Evolutionary conservation across 768 basidiomycete genomes (phyloP).

Genomic region (Favolaschia claudopus): DNA sequence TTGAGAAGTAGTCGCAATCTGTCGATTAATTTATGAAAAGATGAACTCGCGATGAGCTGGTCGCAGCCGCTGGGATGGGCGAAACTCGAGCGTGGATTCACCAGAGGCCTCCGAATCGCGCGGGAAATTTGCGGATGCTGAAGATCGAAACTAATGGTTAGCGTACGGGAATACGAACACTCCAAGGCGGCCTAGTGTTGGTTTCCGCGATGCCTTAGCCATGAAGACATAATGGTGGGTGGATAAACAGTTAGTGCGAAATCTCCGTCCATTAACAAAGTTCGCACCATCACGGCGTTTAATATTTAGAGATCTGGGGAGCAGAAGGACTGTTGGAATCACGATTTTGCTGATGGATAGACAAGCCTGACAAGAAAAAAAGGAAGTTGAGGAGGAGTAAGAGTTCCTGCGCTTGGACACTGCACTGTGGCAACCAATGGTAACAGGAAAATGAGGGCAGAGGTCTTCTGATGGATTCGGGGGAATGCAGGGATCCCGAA

Average conservation of each 20-base stretch:
- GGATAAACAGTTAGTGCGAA: slow-evolving; percentile 2
- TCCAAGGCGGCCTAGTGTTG: neutral
- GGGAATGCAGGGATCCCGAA: neutral
- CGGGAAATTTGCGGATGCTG: no score
- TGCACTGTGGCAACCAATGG: slow-evolving; percentile 6
- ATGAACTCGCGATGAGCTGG: no score
- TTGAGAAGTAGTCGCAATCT: slow-evolving; percentile 13
- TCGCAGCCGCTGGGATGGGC: no score
- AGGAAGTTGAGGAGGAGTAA: neutral
- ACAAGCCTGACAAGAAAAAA: no score
- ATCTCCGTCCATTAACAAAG: neutral
- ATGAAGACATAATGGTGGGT: neutral
- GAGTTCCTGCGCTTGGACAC: neutral
- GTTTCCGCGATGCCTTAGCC: no score
- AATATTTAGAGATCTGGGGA: neutral
- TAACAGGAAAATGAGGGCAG: neutral
- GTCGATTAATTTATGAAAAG: slow-evolving; percentile 6
- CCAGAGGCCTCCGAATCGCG: slow-evolving; percentile 5
- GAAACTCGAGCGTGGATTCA: neutral
- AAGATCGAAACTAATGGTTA: neutral
- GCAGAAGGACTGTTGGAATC: neutral
- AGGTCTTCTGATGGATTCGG: neutral
- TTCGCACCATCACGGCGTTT: slow-evolving; percentile 23
- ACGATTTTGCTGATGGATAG: no score
- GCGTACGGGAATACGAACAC: slow-evolving; percentile 3